Percentiles rank a stretch among this genome's conserved stretches.
Conservation (phyloP, 176 grass and related monocot species). For the Rhynchospora breviuscula region DNA sequence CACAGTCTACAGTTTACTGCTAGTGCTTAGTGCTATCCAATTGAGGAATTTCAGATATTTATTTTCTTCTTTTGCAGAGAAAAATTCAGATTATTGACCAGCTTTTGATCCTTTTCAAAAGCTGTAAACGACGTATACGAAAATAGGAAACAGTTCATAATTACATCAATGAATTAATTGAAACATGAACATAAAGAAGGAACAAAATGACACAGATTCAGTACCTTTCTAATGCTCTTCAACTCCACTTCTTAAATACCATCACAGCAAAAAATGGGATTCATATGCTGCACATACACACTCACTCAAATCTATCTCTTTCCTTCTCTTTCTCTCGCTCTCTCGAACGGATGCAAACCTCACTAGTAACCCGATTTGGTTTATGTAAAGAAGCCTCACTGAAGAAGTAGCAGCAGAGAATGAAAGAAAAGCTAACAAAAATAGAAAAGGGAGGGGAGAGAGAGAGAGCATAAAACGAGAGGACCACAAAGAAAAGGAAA, state of each 20-base stretch:
- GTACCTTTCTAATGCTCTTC: conserved; percentile 14
- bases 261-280: conserved; percentile 14
- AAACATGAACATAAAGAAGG: conserved; percentile 6
- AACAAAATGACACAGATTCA: not conserved
- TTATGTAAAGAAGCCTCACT: conserved; percentile 17
- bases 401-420: not conserved
- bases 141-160: not conserved
- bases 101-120: not conserved
- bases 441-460: conserved; percentile 27
- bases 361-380: conserved; percentile 10
- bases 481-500: conserved; percentile 47
- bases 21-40: not conserved
- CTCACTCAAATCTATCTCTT: conserved; percentile 10
- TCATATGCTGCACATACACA: not conserved
- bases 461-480: conserved; percentile 52
- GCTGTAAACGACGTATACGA: not conserved
- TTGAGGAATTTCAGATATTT: conserved; percentile 9
- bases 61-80: not conserved
- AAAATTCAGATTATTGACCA: not conserved
- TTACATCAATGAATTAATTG: not conserved
- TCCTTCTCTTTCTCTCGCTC: not conserved
- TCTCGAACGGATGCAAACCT: conserved; percentile 1
- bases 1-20: not conserved
- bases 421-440: conserved; percentile 14
- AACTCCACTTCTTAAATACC: conserved; percentile 3